A percentile compares a stretch with the other conserved stretches of the same genome.
Conservation (phyloP, 2,329 filamentous ascomycete species). For the Neofusicoccum umdonicola region DNA sequence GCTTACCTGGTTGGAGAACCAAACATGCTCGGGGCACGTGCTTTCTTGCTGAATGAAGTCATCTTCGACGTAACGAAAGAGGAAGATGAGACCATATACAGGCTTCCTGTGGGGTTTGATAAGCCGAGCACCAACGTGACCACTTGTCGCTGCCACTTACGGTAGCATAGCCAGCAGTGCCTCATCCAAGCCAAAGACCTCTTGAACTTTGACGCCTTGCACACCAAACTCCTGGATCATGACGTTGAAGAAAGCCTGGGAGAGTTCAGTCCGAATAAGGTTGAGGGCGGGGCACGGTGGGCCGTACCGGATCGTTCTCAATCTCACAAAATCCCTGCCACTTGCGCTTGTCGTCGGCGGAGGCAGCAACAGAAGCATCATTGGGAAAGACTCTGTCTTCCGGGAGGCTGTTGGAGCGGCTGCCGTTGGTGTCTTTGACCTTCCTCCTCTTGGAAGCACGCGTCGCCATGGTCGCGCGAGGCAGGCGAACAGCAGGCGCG, state of each 20-base stretch:
- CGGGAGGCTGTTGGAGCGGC: neutral
- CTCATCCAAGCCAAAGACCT: conserved; percentile 72
- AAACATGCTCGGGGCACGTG: conserved; percentile 65
- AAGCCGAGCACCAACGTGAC: neutral
- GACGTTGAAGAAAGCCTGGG: conserved; percentile 76
- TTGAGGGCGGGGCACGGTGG: conserved; percentile 26
- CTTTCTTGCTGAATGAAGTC: conserved; percentile 49
- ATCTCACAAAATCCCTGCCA: conserved; percentile 80
- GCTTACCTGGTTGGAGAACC: conserved; percentile 87
- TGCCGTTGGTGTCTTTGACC: neutral
- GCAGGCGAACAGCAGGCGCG: neutral
- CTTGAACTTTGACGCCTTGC: conserved; percentile 68
- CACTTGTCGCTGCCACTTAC: conserved; percentile 24
- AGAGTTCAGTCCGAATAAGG: neutral
- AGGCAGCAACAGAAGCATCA: conserved; percentile 26
- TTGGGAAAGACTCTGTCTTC: conserved; percentile 11
- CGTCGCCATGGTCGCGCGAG: conserved; percentile 7
- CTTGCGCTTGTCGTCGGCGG: conserved; percentile 37
- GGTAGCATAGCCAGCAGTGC: conserved; percentile 62
- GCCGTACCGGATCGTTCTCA: conserved; percentile 76
- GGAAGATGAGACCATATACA: conserved; percentile 82
- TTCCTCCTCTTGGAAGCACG: conserved; percentile 16
- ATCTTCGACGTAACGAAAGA: conserved; percentile 67
- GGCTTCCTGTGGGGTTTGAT: conserved; percentile 54
- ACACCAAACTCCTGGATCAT: conserved; percentile 80